Percentiles rank a stretch among this genome's conserved stretches.
Conservation (phyloP, 768 basidiomycete genomes). For the Mycena rosella region DNA sequence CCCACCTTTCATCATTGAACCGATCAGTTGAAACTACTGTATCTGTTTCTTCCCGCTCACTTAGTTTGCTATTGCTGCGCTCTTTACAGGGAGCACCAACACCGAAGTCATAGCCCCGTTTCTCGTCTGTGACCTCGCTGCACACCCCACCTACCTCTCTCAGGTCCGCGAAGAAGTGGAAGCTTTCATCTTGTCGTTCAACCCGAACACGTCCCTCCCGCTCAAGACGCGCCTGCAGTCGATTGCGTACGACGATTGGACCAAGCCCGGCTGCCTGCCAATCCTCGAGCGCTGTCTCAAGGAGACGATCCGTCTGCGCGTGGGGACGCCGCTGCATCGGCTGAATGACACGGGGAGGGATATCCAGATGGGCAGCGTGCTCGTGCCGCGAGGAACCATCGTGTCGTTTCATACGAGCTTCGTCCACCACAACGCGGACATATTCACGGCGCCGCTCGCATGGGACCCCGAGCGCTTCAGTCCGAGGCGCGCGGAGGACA, state of each 20-base stretch:
- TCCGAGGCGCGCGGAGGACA: conserved; percentile 5
- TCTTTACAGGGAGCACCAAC: conserved; percentile 24
- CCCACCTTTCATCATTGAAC: no score
- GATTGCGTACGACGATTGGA: conserved; percentile 16
- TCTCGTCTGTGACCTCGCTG: conserved; percentile 37
- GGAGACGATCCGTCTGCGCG: conserved; percentile 16
- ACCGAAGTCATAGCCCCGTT: conserved; percentile 30
- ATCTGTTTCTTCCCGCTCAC: no score
- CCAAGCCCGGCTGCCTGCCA: background rate
- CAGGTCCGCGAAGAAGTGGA: conserved; percentile 39
- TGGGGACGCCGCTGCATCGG: conserved; percentile 22
- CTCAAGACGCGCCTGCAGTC: conserved; percentile 10
- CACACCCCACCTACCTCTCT: conserved; percentile 38
- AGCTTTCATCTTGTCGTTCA: conserved; percentile 5
- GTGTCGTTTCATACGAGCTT: conserved; percentile 17
- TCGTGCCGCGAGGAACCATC: conserved; percentile 3
- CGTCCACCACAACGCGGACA: conserved; percentile 18
- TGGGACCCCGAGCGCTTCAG: conserved; percentile 22
- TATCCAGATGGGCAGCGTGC: conserved; percentile 5
- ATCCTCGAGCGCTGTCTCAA: conserved; percentile 15
- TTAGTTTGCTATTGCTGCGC: conserved; percentile 19
- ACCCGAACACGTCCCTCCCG: conserved; percentile 6
- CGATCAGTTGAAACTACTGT: no score
- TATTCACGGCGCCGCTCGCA: background rate
- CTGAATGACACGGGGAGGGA: conserved; percentile 25